phyloP scores from a whole-genome alignment of 2,329 filamentous ascomycete species.

The Alternaria alternata region DNA sequence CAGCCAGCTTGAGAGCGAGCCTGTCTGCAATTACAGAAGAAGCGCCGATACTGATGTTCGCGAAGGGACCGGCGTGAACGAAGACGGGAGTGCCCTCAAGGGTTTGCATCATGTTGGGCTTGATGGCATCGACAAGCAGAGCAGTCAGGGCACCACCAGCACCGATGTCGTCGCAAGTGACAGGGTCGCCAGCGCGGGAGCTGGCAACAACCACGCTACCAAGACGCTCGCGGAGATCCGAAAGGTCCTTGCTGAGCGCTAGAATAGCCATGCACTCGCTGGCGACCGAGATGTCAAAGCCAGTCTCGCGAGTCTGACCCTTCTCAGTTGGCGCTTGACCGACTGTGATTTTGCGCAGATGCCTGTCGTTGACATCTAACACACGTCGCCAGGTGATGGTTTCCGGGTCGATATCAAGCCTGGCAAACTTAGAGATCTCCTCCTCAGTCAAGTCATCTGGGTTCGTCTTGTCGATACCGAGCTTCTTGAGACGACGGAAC shows the following conservation, averaged over 20 bases:
- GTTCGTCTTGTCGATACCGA: constrained; percentile 94
- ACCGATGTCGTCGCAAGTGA: constrained; percentile 96
- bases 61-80: constrained; percentile 96
- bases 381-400: constrained; percentile 98
- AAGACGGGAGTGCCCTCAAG: constrained; percentile 97
- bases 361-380: constrained; percentile 95
- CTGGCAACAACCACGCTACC: constrained; percentile 96
- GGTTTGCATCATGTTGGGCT: constrained; percentile 98
- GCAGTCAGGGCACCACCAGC: constrained; percentile 91
- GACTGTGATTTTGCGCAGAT: constrained; percentile 87
- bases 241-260: constrained; percentile 85
- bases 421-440: constrained; percentile 86
- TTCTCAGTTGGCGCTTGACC: constrained; percentile 91
- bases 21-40: constrained; percentile 95
- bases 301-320: constrained; percentile 85
- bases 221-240: constrained; percentile 90
- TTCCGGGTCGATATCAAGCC: constrained; percentile 93
- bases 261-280: constrained; percentile 99
- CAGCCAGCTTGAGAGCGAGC: constrained; percentile 92
- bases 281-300: constrained; percentile 97
- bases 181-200: constrained; percentile 83
- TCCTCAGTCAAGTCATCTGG: constrained; percentile 90
- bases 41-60: constrained; percentile 97
- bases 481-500: constrained; percentile 92
- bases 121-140: constrained; percentile 97